These are phyloP conservation scores for Rubus parviflorus DNA, from an alignment of 306 rosid genomes.

Conservation along the genomic window DNA sequence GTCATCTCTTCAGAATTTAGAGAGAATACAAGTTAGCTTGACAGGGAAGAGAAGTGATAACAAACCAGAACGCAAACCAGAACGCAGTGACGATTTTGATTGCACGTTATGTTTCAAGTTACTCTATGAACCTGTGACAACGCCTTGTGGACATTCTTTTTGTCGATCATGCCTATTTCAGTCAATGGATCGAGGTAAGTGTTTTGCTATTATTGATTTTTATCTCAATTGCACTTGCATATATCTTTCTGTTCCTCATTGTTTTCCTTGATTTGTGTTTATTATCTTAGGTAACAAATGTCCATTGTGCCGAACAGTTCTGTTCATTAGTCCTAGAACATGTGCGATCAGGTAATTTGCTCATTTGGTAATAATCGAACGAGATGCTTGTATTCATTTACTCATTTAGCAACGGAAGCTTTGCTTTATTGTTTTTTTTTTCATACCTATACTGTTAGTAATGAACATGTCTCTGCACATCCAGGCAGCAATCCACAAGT, in stretches of 20 bases:
- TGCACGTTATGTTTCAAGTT: slow-evolving; percentile 91
- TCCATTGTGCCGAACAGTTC: slow-evolving; percentile 97
- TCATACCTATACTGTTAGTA: not conserved
- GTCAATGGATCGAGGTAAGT: slow-evolving; percentile 90
- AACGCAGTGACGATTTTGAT: slow-evolving; percentile 83
- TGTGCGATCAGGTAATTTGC: slow-evolving; percentile 76
- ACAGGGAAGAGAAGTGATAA: slow-evolving; percentile 42
- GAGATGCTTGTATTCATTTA: slow-evolving; percentile 11
- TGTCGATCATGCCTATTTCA: slow-evolving; percentile 92
- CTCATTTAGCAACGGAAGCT: not conserved
- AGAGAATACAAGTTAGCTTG: slow-evolving; percentile 43
- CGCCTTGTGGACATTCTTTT: slow-evolving; percentile 98
- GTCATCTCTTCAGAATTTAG: slow-evolving; percentile 65
- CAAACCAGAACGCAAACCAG: slow-evolving; percentile 66
- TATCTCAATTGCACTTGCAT: slow-evolving; percentile 13
- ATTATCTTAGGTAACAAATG: slow-evolving; percentile 85
- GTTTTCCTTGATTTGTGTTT: slow-evolving; percentile 29
- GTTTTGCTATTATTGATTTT: slow-evolving; percentile 28
- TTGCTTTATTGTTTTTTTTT: slow-evolving; percentile 1
- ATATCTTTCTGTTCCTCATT: slow-evolving; percentile 16
- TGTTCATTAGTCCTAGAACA: slow-evolving; percentile 82
- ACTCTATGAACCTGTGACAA: slow-evolving; percentile 83
- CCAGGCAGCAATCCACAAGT: not conserved
- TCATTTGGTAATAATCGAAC: not conserved
- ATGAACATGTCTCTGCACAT: not conserved